Percentiles rank a stretch among this genome's conserved stretches.
These are phyloP conservation scores for Nakataea oryzae DNA, from an alignment of 2,329 filamentous ascomycete genomes.

Conservation along the genomic window DNA sequence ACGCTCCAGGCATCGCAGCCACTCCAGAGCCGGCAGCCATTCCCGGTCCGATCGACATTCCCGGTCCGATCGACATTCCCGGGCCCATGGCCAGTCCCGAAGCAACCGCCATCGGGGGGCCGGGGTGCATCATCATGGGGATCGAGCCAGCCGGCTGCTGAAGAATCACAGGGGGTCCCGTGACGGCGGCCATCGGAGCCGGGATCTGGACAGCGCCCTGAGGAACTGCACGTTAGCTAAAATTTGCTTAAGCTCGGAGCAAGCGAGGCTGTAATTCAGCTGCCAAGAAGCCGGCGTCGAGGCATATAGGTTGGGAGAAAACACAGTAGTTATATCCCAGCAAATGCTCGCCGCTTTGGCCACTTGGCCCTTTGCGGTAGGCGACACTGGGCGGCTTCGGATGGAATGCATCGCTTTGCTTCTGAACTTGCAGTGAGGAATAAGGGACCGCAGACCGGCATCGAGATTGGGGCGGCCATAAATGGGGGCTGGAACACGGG, in stretches of 20 bases:
- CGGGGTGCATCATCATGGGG: conserved; percentile 8
- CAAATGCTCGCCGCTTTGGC: background rate
- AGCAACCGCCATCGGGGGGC: conserved; percentile 5
- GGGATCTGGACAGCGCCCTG: conserved; percentile 1
- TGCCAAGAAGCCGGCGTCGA: background rate
- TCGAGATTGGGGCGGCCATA: background rate
- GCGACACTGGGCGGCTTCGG: background rate
- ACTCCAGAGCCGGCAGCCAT: background rate
- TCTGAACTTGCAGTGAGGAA: conserved; percentile 1
- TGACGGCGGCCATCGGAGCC: conserved; percentile 5
- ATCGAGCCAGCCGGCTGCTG: conserved; percentile 11
- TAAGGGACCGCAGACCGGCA: conserved; percentile 1
- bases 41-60: background rate
- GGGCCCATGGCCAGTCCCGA: conserved; percentile 5
- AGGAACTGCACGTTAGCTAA: background rate
- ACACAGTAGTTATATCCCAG: background rate
- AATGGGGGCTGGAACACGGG: background rate
- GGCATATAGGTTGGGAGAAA: background rate
- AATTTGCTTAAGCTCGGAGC: background rate
- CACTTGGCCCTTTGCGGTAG: background rate
- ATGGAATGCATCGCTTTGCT: background rate
- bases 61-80: background rate
- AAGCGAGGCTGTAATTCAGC: background rate
- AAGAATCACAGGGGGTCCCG: conserved; percentile 11
- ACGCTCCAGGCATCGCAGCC: conserved; percentile 5